Evolutionary conservation across 139 green algal species (phyloP), one percentile per base, ranked within the genome.

Genomic region (Chlamydomonas sphaeroides): DNA sequence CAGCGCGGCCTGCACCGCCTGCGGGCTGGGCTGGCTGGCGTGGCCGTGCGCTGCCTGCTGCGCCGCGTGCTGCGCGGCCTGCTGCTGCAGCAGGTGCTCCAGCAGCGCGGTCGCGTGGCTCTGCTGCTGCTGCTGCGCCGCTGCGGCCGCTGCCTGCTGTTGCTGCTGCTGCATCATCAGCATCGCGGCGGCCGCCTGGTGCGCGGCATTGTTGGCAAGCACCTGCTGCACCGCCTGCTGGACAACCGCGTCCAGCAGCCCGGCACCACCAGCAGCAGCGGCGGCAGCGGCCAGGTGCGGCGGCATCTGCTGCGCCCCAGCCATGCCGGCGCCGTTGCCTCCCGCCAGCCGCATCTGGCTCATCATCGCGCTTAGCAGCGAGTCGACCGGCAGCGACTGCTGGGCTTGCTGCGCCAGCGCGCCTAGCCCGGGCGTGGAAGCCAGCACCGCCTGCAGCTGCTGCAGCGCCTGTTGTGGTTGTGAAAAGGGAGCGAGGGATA

Each of bases 161-260:
- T 62, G 56, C 25, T 62, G 56, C 56, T 62, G 56, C 56, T 62
- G 56, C 56, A 62, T 62, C 18, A 68, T 25, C 25, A 84, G 17
- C 36, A 84, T 39, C 1, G 35, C 36, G 10, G 65, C 21, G 0
- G 77, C 77, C 1, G 77, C 77, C 65, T 84, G 77, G 45, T 84
- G 77, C 18, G 77, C 77, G 6, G 77, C 77, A 21, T 75, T 84
- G 65, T 84, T 84, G 28, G 65, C 65, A 6, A 84, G 28, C 77
- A 42, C 77, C 63, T 84, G 77, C 77, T 84, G 77, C 49, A 84
- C 77, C 18, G 77, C 65, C 38, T 72, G 61, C n/a, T 84, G 61
- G 3, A 84, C 63, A 0, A 84, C 59, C 1, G 63, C 61, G 41
- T 84, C 77, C 7, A 84, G 5, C 8, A 84, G 26, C 25, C 18